Evolutionary conservation across 495 filamentous ascomycete genomes (phyloP).

Genomic region (Lepraria neglecta): DNA sequence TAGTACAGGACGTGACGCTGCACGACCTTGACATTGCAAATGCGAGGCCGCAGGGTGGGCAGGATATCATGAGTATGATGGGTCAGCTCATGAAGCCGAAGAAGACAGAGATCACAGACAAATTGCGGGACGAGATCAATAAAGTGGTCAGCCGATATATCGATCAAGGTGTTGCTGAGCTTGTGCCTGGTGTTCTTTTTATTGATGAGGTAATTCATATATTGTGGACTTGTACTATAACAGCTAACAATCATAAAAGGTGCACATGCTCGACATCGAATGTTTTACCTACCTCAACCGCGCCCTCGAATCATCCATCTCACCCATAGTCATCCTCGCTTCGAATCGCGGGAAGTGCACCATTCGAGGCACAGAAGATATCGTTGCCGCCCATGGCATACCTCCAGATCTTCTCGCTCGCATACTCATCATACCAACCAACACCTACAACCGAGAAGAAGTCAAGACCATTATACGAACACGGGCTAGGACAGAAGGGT

Average conservation of each 20-base stretch:
- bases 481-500: slow-evolving; percentile 71
- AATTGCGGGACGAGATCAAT: slow-evolving; percentile 91
- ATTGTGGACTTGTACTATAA: background rate
- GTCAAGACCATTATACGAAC: slow-evolving; percentile 83
- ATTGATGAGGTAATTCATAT: slow-evolving; percentile 78
- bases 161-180: slow-evolving; percentile 94
- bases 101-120: slow-evolving; percentile 98
- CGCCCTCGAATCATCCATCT: slow-evolving; percentile 85
- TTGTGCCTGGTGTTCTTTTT: slow-evolving; percentile 94
- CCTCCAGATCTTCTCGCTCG: slow-evolving; percentile 87
- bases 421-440: slow-evolving; percentile 90
- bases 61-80: slow-evolving; percentile 99
- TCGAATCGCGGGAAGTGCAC: slow-evolving; percentile 90
- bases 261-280: slow-evolving; percentile 98
- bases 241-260: slow-evolving; percentile 42
- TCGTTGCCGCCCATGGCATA: slow-evolving; percentile 83
- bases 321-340: slow-evolving; percentile 93
- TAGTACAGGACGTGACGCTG: slow-evolving; percentile 96
- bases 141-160: slow-evolving; percentile 98
- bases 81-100: slow-evolving; percentile 98
- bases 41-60: slow-evolving; percentile 85
- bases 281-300: slow-evolving; percentile 98
- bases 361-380: slow-evolving; percentile 78
- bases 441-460: slow-evolving; percentile 74
- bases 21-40: slow-evolving; percentile 97